Evolutionary conservation across 768 basidiomycete species (phyloP), one percentile per base, ranked within the genome.

Genomic region (Leccinum uliginosum): DNA sequence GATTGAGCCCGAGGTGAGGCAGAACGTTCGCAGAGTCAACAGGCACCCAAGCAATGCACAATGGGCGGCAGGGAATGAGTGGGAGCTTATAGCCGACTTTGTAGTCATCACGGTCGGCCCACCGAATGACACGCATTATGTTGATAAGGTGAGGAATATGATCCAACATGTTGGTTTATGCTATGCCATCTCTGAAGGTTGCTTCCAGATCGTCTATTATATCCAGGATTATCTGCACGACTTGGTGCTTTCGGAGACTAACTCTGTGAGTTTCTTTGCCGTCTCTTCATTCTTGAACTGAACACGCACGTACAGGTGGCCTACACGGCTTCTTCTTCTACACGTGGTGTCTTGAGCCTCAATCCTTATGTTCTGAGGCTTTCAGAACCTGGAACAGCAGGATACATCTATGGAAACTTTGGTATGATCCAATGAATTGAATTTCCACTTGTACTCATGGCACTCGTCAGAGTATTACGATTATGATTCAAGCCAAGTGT

Each of bases 311-410:
- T 21, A 1, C 51, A 82, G 80, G 77, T 84, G 4, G 72, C 82
- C 9, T 85, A 84, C 57, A 83, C 82, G 0, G 81, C 80, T 60
- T 83, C 82, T 56, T 84, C 82, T 0, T 83, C 81, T 3, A 85
- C 82, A 1, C 73, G 73, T 14, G 83, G 83, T 9, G 78, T 83
- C 14, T 65, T 85, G n/a, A 81, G 77, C 56, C 69, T 84, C 9
- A 78, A 84, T 51, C 83, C 83, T 7, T 82, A 83, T 51, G 68
- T 78, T 7, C 62, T 81, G 21, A 68, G 83, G 38, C 78, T 82
- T 57, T n/a, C n/a, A n/a, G 67, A 67, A 26, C 12, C 83, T 57
- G 77, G 72, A 12, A 83, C 81, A 3, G 62, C 67, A 4, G 82
- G 82, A 3, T 71, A 76, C 32, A 82, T 84, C 24, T 85, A 84